Base-by-base conservation (phyloP, 495 filamentous ascomycete genomes). In the Massariosphaeria phaeospora region DNA sequence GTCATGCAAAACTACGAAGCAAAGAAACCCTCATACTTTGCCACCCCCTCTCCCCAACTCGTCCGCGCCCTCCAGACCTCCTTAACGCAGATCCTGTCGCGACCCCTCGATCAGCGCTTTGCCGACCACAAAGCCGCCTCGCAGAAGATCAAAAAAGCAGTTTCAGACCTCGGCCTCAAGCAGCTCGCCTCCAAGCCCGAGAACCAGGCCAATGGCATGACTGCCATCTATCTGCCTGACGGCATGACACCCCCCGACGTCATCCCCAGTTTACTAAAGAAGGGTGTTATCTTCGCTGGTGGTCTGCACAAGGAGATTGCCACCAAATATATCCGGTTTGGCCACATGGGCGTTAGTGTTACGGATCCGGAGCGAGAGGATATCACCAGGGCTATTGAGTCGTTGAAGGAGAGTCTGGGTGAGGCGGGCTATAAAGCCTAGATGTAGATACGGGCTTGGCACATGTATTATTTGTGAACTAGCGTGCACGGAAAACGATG, bases 1-100 rank as follows among this genome's bases (percentile, higher is more conserved):
- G 79, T 98, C 66, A 97, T 98, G 93, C 82, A 91, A 75, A 96
- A 96, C 69, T 98, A 98, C 74, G 93, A 98, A 75, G 88, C 87
- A 61, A 84, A 86, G 73, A 98, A 97, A 73, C 81, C 94, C 35
- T 95, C 89, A 11, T 98, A 98, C 75, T 98, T 98, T 69, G 93
- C 93, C 24, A 98, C 93, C 11, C 93, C 93, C 0, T 86, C 89
- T 11, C 95, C 93, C 5, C 93, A 98, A 72, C 83, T 98, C 34
- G 77, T 98, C 59, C 91, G 86, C 67, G 93, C 93, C 29, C 82
- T 98, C 35, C 88, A 98, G 75, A 96, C 93, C 18, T 83, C 91
- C n/a, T 76, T 98, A 24, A 82, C 69, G 30, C 89, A 96, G 68
- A 95, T 96, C 64, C 81, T 93, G 52, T 77, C 84, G 12, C 76